Base-by-base conservation (phyloP, 2,329 filamentous ascomycete genomes). In the Amesomyces nigricolor region DNA sequence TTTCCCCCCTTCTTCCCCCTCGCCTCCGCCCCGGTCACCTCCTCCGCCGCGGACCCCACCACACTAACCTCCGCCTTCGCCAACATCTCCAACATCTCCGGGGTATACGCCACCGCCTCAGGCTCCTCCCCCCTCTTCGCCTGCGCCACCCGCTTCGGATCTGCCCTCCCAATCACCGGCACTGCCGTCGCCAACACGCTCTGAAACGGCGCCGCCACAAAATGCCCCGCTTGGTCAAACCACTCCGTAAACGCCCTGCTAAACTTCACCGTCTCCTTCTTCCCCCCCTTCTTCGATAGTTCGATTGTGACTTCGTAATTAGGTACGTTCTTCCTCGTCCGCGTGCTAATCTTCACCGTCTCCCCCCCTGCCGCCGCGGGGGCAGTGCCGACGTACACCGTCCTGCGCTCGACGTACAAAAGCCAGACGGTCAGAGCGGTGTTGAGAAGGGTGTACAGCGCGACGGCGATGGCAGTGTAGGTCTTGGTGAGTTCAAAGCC, bases 401-500 rank as follows among this genome's bases (percentile, higher is more conserved):
- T 80, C 0, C 88, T 87, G 63, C 85, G 86, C 76, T 99, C 94
- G 22, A 94, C 86, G 22, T 79, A 79, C 78, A 83, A 88, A 57
- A 95, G 82, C 94, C 94, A 99, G 65, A 84, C 81, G 38, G 89
- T 91, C 64, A 97, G 79, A 2, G 80, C 76, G 30, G 80, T 78
- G 69, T 96, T 97, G 49, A 99, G 74, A 2, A 88, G 51, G 42
- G 89, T 85, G 75, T 99, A 99, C 14, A 86, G 68, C 10, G 79
- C 78, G 4, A 97, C 92, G 3, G 94, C 92, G 39, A 78, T 80
- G 3, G 88, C 80, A 0, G 92, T 95, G 75, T 85, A 92, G 61
- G 79, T 74, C 72, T 94, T 95, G 16, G 91, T 96, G 58, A 73
- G 77, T 61, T 96, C 89, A 79, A 94, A 97, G 64, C 91, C 92